Conservation (phyloP, 495 filamentous ascomycete species). For the Talaromyces stipitatus region DNA sequence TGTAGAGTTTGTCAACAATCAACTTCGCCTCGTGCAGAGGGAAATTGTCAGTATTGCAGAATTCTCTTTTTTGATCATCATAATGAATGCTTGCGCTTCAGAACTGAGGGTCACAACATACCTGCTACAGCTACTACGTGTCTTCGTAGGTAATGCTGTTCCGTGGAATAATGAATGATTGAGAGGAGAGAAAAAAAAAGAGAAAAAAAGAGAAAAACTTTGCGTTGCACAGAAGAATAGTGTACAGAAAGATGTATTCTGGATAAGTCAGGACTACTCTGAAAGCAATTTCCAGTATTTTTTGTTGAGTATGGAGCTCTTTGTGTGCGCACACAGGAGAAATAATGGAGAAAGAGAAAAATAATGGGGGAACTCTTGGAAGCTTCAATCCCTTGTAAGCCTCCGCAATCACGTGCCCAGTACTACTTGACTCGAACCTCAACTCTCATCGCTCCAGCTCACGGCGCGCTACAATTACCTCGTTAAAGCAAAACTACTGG, state of each 20-base stretch:
- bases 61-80: slow-evolving; percentile 44
- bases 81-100: slow-evolving; percentile 8
- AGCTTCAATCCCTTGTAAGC: slow-evolving; percentile 1
- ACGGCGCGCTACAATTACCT: not conserved
- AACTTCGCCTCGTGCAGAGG: slow-evolving; percentile 30
- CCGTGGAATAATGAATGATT: too few species aligned
- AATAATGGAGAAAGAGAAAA: not conserved
- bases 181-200: not conserved
- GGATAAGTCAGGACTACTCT: too few species aligned
- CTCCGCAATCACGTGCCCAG: not conserved
- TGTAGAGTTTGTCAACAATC: slow-evolving; percentile 48
- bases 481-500: not conserved
- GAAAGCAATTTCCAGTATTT: too few species aligned
- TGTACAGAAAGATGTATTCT: too few species aligned
- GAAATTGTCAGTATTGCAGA: slow-evolving; percentile 53
- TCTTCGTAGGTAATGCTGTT: not conserved
- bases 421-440: slow-evolving; percentile 2
- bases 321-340: not conserved
- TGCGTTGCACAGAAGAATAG: too few species aligned
- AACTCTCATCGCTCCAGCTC: not conserved
- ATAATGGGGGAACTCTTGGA: not conserved
- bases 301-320: too few species aligned
- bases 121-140: not conserved
- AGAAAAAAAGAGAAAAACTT: not conserved
- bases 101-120: not conserved